Conservation (phyloP, 768 basidiomycete genomes). For the Chlorophyllum brunneum region DNA sequence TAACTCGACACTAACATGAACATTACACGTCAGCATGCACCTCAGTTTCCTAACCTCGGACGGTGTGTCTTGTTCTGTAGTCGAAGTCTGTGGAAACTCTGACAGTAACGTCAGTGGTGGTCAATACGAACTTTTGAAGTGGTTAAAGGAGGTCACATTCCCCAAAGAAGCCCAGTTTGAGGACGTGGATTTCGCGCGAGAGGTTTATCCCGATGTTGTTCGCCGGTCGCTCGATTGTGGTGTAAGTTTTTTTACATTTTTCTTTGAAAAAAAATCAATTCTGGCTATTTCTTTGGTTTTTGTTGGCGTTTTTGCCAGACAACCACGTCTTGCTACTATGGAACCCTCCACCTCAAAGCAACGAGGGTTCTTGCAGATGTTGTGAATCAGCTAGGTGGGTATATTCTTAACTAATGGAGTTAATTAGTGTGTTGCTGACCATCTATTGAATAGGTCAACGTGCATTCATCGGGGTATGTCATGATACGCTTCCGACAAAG, state of each 20-base stretch:
- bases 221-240: conserved; percentile 67
- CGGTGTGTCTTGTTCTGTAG: conserved; percentile 33
- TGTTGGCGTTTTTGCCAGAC: conserved; percentile 47
- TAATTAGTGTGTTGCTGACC: background rate
- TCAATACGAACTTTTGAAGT: conserved; percentile 83
- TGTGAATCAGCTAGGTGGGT: conserved; percentile 46
- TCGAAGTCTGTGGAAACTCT: background rate
- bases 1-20: background rate
- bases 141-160: conserved; percentile 84
- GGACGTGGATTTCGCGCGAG: conserved; percentile 64
- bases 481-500: background rate
- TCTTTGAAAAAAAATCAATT: no score
- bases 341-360: conserved; percentile 72
- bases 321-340: conserved; percentile 93
- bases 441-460: conserved; percentile 56
- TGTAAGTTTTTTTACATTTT: conserved; percentile 41
- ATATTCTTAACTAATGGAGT: conserved; percentile 15
- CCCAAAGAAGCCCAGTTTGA: conserved; percentile 79
- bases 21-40: conserved; percentile 54
- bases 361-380: conserved; percentile 82
- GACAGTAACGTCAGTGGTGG: conserved; percentile 44
- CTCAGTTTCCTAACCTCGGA: conserved; percentile 74
- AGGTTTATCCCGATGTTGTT: conserved; percentile 69
- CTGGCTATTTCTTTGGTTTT: background rate
- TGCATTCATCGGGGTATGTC: conserved; percentile 78